phyloP scores from a whole-genome alignment of 345 rosid species.

The Triadica sebifera region DNA sequence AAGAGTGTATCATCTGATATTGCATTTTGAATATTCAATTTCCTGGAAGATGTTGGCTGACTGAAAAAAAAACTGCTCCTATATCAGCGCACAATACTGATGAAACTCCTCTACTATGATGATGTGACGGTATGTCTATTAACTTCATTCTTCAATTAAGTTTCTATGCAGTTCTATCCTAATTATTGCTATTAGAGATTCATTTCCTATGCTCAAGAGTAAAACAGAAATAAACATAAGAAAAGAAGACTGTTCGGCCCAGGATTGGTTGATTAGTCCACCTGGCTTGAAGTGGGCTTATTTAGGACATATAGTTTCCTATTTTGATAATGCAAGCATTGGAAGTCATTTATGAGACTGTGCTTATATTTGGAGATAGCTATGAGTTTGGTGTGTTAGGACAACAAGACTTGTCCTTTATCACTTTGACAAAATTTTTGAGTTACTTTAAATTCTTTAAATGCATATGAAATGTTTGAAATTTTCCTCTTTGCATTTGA shows the following conservation, averaged over 20 bases:
- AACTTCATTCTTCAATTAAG: conserved; percentile 9
- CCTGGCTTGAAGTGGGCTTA: neutral
- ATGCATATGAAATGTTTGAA: conserved; percentile 5
- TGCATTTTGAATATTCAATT: neutral
- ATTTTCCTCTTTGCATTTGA: neutral
- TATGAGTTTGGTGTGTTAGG: neutral
- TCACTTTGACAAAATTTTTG: neutral
- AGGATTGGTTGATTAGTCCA: too few relatives aligned
- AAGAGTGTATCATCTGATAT: neutral
- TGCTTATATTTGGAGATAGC: neutral
- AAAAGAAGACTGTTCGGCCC: too few relatives aligned
- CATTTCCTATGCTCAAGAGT: too few relatives aligned
- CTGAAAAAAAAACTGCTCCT: conserved; percentile 9
- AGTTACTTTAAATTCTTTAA: conserved; percentile 1
- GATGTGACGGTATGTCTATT: conserved; percentile 79
- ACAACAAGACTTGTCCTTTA: neutral
- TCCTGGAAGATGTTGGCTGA: neutral
- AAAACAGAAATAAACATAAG: too few relatives aligned
- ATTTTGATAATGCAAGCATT: neutral
- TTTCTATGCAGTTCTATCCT: neutral
- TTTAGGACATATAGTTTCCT: neutral
- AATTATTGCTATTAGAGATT: neutral
- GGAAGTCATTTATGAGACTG: conserved; percentile 6
- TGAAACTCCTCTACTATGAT: conserved; percentile 94
- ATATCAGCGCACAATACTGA: conserved; percentile 81